Conservation (phyloP, 2,329 filamentous ascomycete species). For the Neoascochyta sp. region DNA sequence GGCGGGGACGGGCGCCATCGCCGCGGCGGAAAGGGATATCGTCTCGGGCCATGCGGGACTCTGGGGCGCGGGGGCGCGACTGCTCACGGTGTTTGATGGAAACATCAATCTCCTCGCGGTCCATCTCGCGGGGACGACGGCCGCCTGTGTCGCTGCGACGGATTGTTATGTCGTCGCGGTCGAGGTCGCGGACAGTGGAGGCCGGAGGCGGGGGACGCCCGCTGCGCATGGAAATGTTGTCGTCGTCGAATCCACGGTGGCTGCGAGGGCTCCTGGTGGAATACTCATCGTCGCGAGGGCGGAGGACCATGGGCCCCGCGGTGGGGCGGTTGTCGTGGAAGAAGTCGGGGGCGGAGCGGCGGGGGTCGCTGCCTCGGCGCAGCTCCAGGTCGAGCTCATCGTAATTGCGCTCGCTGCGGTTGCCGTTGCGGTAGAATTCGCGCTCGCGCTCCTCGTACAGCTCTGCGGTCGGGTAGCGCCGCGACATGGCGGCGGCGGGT, state of each 20-base stretch:
- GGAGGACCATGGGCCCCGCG: constrained; percentile 46
- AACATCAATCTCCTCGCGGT: constrained; percentile 36
- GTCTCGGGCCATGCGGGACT: constrained; percentile 35
- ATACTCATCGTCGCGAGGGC: constrained; percentile 42
- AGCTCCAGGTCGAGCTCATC: constrained; percentile 52
- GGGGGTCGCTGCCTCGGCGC: constrained; percentile 35
- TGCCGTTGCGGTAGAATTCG: constrained; percentile 46
- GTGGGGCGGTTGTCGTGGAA: constrained; percentile 47
- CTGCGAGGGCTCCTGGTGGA: constrained; percentile 37
- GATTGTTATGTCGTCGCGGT: constrained; percentile 41
- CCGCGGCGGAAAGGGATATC: constrained; percentile 45
- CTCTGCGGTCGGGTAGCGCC: constrained; percentile 46
- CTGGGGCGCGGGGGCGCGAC: constrained; percentile 31
- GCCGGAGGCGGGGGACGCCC: constrained; percentile 27
- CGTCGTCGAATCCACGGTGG: constrained; percentile 41
- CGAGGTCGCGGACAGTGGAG: constrained; percentile 24
- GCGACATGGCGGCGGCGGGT: constrained; percentile 39
- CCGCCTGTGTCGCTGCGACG: constrained; percentile 33
- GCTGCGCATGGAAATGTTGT: constrained; percentile 36
- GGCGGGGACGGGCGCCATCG: constrained; percentile 36
- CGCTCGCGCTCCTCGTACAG: constrained; percentile 49
- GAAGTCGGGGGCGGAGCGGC: constrained; percentile 48
- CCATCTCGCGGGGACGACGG: constrained; percentile 33
- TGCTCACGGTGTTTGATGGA: constrained; percentile 35
- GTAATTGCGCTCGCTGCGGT: constrained; percentile 43